Evolutionary conservation across 352 stramenopile species (phyloP), one percentile per base, ranked within the genome.

Genomic region (Phytophthora pini): DNA sequence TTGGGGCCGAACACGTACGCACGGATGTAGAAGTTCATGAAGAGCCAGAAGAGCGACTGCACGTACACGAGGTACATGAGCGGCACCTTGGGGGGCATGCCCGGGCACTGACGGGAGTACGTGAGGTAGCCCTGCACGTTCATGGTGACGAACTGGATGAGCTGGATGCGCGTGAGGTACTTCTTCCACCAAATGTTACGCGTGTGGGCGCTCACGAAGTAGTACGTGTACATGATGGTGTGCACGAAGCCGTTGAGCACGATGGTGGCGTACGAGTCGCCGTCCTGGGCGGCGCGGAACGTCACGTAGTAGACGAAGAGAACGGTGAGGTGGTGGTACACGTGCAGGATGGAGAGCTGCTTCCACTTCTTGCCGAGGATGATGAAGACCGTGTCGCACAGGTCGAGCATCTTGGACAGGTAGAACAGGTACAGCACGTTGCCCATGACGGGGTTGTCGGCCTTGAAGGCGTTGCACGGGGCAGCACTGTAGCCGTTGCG

Each of bases 191-290:
- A 98, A 74, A 99, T 98, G 44, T 95, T 75, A 61, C 96, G 97
- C 50, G 94, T 98, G 81, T 98, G 93, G 72, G 97, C 94, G 76
- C 88, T 97, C 36, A 98, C 95, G 65, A 98, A 98, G 90, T 99
- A 99, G 81, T 99, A 99, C 5, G 90, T 98, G 88, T 99, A 99
- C 95, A 99, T 99, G 71, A 99, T 94, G 36, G 93, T 98, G 80
- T 99, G 97, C 61, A 99, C 97, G 73, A 98, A 97, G 61, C 92
- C 90, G 74, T 99, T 99, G 43, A 98, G 76, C 17, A 98, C 71
- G 59, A 98, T 94, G 31, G 95, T 98, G 15, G 97, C 79, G 80
- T 95, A 99, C 60, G 98, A 92, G 80, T 99, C 95, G 64, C 93
- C 94, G 75, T 98, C 95, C 64, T 98, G 97, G 31, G 90, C 90